phyloP scores from a whole-genome alignment of 805 yeast genomes.

The Dipodascus geniculatus region DNA sequence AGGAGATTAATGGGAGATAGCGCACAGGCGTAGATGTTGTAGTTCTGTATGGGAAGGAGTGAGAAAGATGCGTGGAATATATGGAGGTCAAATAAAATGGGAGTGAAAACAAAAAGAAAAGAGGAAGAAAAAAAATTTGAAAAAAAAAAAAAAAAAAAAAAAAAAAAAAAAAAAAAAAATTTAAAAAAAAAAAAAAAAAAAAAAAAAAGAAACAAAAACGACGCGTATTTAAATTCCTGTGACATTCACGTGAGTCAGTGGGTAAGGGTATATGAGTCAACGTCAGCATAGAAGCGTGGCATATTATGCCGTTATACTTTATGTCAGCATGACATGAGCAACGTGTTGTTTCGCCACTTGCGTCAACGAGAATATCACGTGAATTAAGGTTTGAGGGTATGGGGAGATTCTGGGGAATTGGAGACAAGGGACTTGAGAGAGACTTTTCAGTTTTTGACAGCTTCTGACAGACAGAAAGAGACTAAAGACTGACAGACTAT shows the following conservation, averaged over 20 bases:
- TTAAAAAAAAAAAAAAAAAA: no score
- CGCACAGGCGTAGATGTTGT: no score
- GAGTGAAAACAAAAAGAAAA: neutral
- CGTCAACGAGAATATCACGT: neutral
- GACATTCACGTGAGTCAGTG: neutral
- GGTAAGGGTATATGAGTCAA: neutral
- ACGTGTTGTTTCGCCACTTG: neutral
- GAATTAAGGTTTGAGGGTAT: neutral
- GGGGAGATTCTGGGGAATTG: neutral
- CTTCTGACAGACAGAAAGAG: no score
- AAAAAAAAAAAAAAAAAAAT: no score
- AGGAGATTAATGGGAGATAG: no score
- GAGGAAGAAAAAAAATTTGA: neutral
- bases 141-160: no score
- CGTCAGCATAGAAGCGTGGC: no score
- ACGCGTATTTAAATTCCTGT: neutral
- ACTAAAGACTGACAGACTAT: no score
- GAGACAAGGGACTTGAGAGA: neutral
- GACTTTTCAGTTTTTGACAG: no score
- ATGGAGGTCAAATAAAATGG: neutral
- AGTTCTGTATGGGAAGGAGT: no score
- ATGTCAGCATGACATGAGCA: neutral
- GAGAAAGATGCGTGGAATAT: no score
- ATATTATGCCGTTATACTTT: no score
- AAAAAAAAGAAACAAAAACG: neutral